Percentiles rank a stretch among this genome's conserved stretches.
phyloP scores from a whole-genome alignment of 768 basidiomycete species.

The Sporobolomyces pararoseus region DNA sequence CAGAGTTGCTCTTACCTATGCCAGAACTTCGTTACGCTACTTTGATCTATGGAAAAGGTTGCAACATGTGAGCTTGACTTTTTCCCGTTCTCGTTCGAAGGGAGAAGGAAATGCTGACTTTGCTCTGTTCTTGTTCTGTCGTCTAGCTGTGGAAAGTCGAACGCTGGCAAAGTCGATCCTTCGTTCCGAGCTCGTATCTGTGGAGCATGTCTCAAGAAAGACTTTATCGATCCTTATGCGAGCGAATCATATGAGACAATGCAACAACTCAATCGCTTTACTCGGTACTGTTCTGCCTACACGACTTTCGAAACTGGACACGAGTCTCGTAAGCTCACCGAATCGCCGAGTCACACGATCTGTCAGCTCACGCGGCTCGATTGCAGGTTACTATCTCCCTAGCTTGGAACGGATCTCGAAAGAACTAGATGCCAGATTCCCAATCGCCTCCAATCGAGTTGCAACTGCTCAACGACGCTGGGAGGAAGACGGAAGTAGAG shows the following conservation, averaged over 20 bases:
- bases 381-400: neutral
- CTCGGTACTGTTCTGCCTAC: neutral
- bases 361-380: neutral
- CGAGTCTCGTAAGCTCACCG: too few relatives aligned
- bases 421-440: neutral
- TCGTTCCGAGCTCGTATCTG: constrained; percentile 22
- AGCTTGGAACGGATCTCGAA: neutral
- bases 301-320: too few relatives aligned
- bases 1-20: constrained; percentile 25
- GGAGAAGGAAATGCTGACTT: neutral
- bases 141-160: constrained; percentile 6
- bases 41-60: constrained; percentile 19
- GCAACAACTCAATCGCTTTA: neutral
- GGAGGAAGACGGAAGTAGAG: neutral
- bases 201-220: constrained; percentile 1
- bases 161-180: constrained; percentile 26
- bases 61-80: constrained; percentile 16
- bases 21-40: constrained; percentile 22
- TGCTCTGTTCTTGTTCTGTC: neutral
- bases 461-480: too few relatives aligned
- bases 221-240: neutral
- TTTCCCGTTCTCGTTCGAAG: neutral
- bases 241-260: neutral
- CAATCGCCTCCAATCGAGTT: neutral
- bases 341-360: too few relatives aligned